Conservation (phyloP, 345 rosid genomes). For the Gossypium bickii region DNA sequence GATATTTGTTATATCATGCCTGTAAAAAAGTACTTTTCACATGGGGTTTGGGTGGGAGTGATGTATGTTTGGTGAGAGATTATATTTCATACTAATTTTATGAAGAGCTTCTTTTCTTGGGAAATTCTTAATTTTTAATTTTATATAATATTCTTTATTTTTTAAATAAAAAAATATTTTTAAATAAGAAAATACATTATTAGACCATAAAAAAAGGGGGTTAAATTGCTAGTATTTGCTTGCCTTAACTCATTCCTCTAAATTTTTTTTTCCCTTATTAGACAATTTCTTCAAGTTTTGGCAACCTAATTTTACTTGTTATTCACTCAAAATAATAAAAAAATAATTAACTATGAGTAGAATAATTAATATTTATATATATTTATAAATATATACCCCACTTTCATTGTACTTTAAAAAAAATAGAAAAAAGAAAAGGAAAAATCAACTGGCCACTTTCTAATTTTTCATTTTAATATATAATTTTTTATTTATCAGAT, state of each 20-base stretch:
- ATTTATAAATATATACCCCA: conserved; percentile 9
- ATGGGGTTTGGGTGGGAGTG: no score
- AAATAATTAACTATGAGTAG: not conserved
- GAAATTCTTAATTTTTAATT: no score
- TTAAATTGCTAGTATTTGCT: conserved; percentile 14
- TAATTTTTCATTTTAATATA: conserved; percentile 30
- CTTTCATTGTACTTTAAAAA: conserved; percentile 26
- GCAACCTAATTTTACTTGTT: conserved; percentile 57
- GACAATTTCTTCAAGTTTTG: conserved; percentile 31
- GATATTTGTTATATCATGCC: no score
- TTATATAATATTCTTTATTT: no score
- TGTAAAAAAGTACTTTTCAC: no score
- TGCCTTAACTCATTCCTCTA: conserved; percentile 26
- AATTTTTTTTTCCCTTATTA: conserved; percentile 19
- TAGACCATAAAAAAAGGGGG: conserved; percentile 25
- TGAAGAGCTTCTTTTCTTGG: no score
- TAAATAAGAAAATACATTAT: not conserved
- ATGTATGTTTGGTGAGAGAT: no score
- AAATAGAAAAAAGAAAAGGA: not conserved
- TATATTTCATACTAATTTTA: no score
- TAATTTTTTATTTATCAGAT: conserved; percentile 42
- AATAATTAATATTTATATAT: not conserved
- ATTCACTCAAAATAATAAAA: conserved; percentile 42
- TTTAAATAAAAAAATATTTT: not conserved
- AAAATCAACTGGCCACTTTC: conserved; percentile 40